Base-by-base conservation (phyloP, 768 basidiomycete genomes). In the Russula earlei region DNA sequence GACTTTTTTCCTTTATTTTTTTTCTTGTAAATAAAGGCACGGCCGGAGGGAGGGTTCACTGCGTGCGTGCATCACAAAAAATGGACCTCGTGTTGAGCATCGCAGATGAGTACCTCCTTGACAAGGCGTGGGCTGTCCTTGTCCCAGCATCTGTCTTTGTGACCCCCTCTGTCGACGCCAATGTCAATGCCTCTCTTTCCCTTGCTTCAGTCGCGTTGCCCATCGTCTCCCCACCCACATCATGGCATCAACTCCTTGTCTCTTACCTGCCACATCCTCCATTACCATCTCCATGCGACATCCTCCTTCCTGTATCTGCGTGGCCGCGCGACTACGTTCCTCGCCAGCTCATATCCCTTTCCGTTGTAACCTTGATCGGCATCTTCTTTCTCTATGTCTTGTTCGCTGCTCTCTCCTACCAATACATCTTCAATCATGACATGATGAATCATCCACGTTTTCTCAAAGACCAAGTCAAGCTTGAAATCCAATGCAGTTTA, bases 361-460 rank as follows among this genome's bases (percentile, higher is more conserved):
- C 71, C 60, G 67, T 75, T 24, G 66, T 98, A 61, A 94, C 92
- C 1, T 70, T 88, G 51, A 63, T 91, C 55, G 93, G 93, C 58
- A 88, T 95, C 55, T 80, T 86, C 63, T 22, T 84, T 47, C 77
- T 99, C 45, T 99, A 99, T 71, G 93, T 96, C 71, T 49, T 85
- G 24, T 87, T 97, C 63, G 93, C 92, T n/a, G 73, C 78, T 41
- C 69, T 89, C 24, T 92, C 91, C 3, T 99, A 91, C 72, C 70
- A 71, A 42, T 84, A 77, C 70, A 81, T 98, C 54, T 99, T 97
- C 80, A 92, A 98, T 72, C 87, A 87, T 65, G 87, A 86, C 20
- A 96, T 87, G 91, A 94, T 88, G 85, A 77, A 79, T 31, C 96
- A 99, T 71, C 96, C 96, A 0, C 80, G 89, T 29, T 99, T 94